phyloP scores from a whole-genome alignment of 2,329 filamentous ascomycete genomes.

The Fusarium burgessii region DNA sequence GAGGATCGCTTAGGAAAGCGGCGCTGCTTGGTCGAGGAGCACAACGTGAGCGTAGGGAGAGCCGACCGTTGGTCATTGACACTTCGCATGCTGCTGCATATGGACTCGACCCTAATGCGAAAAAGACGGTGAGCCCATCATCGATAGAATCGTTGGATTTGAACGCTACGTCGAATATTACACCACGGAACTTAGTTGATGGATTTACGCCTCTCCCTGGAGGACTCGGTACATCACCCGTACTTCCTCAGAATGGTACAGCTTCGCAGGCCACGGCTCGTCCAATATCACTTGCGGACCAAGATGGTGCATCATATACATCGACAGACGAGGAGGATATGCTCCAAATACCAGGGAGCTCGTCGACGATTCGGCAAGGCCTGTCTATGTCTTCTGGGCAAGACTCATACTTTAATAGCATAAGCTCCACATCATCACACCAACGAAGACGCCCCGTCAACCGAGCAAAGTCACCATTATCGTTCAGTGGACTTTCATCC shows the following conservation, averaged over 20 bases:
- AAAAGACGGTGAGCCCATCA: constrained; percentile 37
- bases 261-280: constrained; percentile 30
- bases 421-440: constrained; percentile 55
- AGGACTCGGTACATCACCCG: constrained; percentile 22
- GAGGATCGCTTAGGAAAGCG: constrained; percentile 88
- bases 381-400: constrained; percentile 66
- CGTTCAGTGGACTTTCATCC: constrained; percentile 64
- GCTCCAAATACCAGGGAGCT: constrained; percentile 70
- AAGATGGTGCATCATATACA: constrained; percentile 50
- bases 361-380: constrained; percentile 57
- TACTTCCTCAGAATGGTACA: constrained; percentile 24
- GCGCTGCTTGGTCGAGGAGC: constrained; percentile 82
- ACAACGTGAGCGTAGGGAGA: constrained; percentile 69
- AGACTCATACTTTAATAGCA: constrained; percentile 70
- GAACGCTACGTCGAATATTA: constrained; percentile 58
- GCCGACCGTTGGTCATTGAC: constrained; percentile 59
- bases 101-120: constrained; percentile 30
- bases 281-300: constrained; percentile 26
- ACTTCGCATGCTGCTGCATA: constrained; percentile 49
- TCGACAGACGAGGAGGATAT: constrained; percentile 88
- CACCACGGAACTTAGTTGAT: constrained; percentile 61
- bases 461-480: constrained; percentile 70
- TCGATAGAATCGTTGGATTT: constrained; percentile 58
- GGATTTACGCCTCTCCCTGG: constrained; percentile 56
- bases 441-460: constrained; percentile 61